Evolutionary conservation across 2,329 filamentous ascomycete species (phyloP), one percentile per base, ranked within the genome.

Genomic region (Aspergillus aculeatinus): DNA sequence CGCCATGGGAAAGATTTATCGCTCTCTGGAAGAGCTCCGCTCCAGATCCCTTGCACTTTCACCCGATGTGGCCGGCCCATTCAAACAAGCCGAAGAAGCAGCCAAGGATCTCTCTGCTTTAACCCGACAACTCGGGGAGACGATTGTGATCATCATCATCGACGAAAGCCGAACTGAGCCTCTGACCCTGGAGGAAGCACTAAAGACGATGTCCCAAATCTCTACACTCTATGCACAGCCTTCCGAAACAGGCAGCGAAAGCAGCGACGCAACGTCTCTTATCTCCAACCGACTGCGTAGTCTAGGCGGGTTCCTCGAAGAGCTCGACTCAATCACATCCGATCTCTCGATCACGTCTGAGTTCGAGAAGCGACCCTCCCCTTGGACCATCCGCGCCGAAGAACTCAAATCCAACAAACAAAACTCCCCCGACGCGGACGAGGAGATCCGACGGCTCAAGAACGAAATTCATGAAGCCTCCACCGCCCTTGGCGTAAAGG

Each of bases 381-480:
- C 95, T 2, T 99, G 95, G 95, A 83, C 90, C 56, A 82, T 92
- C 33, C 89, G 93, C 57, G 88, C 92, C 3, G 86, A 90, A 68
- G 89, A 95, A 69, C 83, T 98, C 56, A 91, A 89, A 74, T 86
- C 87, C n/a, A 89, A 89, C 65, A 94, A 95, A 79, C 87, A 86
- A 23, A 85, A 91, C 39, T 89, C 91, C 0, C 83, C 92, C 44
- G 92, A 96, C 70, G 87, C 89, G 0, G 92, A 96, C 71, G 90
- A 94, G 70, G 91, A 96, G 73, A 84, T 97, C 57, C 86, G 89
- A 6, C 87, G 88, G 21, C 81, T 96, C 59, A 91, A 89, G 68
- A 90, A 93, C 56, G 89, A 94, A 66, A 85, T 95, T 65, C 87
- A 88, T 65, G 91, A 94, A 70, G 87, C 89, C 21, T 89, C 90